Conservation (phyloP, 176 grass and related monocot species). For the Triticum turgidum region DNA sequence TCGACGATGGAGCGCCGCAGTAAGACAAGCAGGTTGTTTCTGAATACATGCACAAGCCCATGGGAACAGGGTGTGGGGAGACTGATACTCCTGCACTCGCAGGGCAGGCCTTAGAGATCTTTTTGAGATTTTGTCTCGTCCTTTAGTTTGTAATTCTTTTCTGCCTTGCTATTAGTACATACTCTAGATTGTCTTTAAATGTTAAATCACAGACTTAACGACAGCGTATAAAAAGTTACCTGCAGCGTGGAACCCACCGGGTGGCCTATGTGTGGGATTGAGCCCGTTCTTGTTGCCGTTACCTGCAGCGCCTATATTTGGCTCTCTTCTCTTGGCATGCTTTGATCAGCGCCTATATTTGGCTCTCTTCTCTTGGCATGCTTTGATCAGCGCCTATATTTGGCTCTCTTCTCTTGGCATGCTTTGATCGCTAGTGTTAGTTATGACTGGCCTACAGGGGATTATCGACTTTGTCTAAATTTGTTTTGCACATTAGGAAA, state of each 20-base stretch:
- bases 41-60: slow-evolving; percentile 14
- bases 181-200: slow-evolving; percentile 34
- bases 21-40: background rate
- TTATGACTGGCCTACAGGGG: too few relatives aligned
- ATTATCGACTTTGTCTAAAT: too few relatives aligned
- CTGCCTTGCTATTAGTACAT: slow-evolving; percentile 35
- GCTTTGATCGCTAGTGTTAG: too few relatives aligned
- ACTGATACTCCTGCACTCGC: background rate
- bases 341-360: too few relatives aligned
- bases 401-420: too few relatives aligned
- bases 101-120: slow-evolving; percentile 28
- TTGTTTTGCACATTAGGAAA: too few relatives aligned
- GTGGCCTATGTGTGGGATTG: background rate
- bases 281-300: background rate
- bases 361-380: too few relatives aligned
- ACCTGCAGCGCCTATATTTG: background rate
- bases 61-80: background rate
- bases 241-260: background rate
- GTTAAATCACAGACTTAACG: slow-evolving; percentile 24
- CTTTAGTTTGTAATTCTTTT: slow-evolving; percentile 25
- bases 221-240: slow-evolving; percentile 31
- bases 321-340: too few relatives aligned
- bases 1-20: slow-evolving; percentile 51
- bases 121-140: slow-evolving; percentile 35
- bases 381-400: background rate